Base-by-base conservation (phyloP, 1,139 yeast genomes). In the Kodamaea plutei region DNA sequence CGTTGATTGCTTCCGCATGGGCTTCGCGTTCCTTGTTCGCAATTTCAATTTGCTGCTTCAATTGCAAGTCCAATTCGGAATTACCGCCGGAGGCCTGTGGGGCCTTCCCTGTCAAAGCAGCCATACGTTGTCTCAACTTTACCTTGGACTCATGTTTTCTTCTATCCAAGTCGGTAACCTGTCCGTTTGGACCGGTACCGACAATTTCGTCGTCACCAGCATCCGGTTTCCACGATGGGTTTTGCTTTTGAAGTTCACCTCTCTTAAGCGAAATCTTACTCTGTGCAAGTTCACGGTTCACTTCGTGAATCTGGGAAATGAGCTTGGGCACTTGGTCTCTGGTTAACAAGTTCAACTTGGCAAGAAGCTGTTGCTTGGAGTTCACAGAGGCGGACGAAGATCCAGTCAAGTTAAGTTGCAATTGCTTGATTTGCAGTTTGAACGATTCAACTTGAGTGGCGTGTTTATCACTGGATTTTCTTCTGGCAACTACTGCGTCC, bases 161-260 rank as follows among this genome's bases (percentile, higher is more conserved):
- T 37, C 84, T 72, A 50, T 89, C 96, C 10, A 76, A 61, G 21
- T 85, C 95, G 4, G 96, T 85, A 7, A 87, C 72, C 40, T 78
- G 76, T 10, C 96, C 96, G 47, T 81, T 76, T 21, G 88, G 81
- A 2, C 96, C 96, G 9, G 93, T 76, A 2, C 96, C 96, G 15
- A 69, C 66, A 30, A 87, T 70, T 14, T 50, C 55, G 2, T 75
- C 65, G 22, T 78, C 72, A 11, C 76, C 73, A n/a, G 69, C 56
- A 19, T 54, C 57, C 1, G 72, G 69, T 26, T 48, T 50, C 74
- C 74, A 68, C 22, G 47, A 48, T 9, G 96, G 96, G 47, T 84
- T 73, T 38, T 75, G 75, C 42, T 73, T 71, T 33, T 65, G 69
- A 41, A 80, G 60, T 34, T 68, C 58, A 23, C 64, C 53, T 44